Evolutionary conservation across 148 eudicot species (phyloP), one percentile per base, ranked within the genome.

Genomic region (Heliamphora exappendiculata): DNA sequence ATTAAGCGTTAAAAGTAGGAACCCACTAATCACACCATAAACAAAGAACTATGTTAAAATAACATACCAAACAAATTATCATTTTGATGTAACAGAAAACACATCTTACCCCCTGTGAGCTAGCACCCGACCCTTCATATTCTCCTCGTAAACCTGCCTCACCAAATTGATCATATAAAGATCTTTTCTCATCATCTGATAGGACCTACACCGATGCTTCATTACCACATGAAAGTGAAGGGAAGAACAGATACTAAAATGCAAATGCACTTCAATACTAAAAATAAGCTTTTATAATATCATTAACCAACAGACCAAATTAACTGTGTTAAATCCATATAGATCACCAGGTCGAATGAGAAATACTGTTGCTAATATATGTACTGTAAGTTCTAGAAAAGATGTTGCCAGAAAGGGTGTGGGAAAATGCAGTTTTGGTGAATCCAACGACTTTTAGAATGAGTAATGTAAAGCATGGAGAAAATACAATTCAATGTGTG

Each of bases 71-170:
- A 51, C 39, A 73, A 34, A n/a, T 62, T 16, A 57, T 24, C 49
- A 42, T 39, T 16, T 39, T 60, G 63, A 22, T 7, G 2, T 29
- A 37, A 36, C 31, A 76, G 71, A 59, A 45, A 28, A 53, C 20
- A n/a, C 53, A 87, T 36, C 84, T 74, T 85, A 94, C 98, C 84
- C 82, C 90, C 66, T 86, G 88, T 10, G 84, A 81, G 71, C 82
- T 77, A 78, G 85, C 82, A 78, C 80, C 79, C 42, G 93, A 70
- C 68, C 77, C 88, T 72, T 79, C 85, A 74, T 83, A 87, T 64
- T 82, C 94, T 63, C 88, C 98, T 77, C 78, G 86, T 59, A 94
- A 82, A 81, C 97, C 97, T 77, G 91, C 91, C 87, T 94, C 97
- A 64, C 98, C 98, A 87, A 85, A 94, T 70, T 85, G 89, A 79